Percentiles rank a stretch among this genome's conserved stretches.
Conservation (phyloP, 805 yeast species). For the Lachancea mirantina region DNA sequence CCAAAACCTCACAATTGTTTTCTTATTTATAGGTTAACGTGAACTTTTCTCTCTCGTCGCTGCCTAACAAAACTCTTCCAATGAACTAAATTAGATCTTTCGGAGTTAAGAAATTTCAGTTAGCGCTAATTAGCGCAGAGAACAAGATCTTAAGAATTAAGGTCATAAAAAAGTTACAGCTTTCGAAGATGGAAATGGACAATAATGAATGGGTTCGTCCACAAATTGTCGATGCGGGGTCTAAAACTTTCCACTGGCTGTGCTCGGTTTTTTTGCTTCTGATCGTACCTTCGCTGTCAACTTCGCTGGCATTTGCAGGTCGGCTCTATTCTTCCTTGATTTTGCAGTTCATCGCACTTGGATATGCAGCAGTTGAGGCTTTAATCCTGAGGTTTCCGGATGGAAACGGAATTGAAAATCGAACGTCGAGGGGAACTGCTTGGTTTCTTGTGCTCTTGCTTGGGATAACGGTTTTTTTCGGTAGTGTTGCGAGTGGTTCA, state of each 20-base stretch:
- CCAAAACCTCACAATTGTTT: too few relatives aligned
- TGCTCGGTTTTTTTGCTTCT: conserved; percentile 40
- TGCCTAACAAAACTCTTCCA: too few relatives aligned
- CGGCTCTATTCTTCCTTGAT: conserved; percentile 38
- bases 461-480: conserved; percentile 41
- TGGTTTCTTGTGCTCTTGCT: conserved; percentile 48
- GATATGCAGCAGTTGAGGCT: conserved; percentile 51
- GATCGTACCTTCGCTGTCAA: conserved; percentile 49
- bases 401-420: conserved; percentile 55
- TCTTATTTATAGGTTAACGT: too few relatives aligned
- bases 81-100: too few relatives aligned
- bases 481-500: conserved; percentile 49
- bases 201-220: conserved; percentile 31
- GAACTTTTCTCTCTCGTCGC: too few relatives aligned
- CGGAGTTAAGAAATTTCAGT: too few relatives aligned
- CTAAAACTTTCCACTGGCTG: conserved; percentile 63
- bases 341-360: conserved; percentile 41
- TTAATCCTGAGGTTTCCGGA: conserved; percentile 57
- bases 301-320: conserved; percentile 50
- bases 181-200: conserved; percentile 28
- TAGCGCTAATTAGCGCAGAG: too few relatives aligned
- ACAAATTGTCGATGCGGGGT: conserved; percentile 38
- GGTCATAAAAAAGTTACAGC: too few relatives aligned
- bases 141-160: too few relatives aligned
- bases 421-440: conserved; percentile 61